A percentile compares a stretch with the other conserved stretches of the same genome.
These are phyloP conservation scores for Postia placenta DNA, from an alignment of 768 basidiomycete species.

Conservation along the genomic window DNA sequence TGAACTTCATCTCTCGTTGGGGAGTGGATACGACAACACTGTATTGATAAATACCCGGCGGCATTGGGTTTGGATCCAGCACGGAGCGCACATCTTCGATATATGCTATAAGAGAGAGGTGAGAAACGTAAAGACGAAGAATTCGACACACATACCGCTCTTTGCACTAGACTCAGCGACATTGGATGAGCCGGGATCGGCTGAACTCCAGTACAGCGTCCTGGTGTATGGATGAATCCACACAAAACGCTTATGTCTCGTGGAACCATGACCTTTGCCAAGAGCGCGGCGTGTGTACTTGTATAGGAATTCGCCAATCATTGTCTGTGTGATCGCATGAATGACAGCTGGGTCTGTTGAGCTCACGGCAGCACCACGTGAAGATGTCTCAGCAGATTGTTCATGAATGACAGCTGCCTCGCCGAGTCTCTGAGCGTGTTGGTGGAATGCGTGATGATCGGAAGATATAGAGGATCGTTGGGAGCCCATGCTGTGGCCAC, in stretches of 20 bases:
- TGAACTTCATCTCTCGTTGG: slow-evolving; percentile 96
- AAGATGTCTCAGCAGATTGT: slow-evolving; percentile 11
- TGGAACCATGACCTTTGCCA: slow-evolving; percentile 87
- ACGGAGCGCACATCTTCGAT: slow-evolving; percentile 89
- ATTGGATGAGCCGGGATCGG: slow-evolving; percentile 85
- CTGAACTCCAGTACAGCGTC: slow-evolving; percentile 94
- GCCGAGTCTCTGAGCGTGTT: slow-evolving; percentile 26
- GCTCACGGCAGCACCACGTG: slow-evolving; percentile 23
- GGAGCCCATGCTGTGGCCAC: slow-evolving; percentile 54
- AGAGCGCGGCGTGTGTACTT: slow-evolving; percentile 91
- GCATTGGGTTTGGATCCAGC: slow-evolving; percentile 94
- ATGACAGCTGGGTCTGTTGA: slow-evolving; percentile 87
- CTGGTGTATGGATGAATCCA: slow-evolving; percentile 99
- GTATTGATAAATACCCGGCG: slow-evolving; percentile 88
- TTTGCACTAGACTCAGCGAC: slow-evolving; percentile 92
- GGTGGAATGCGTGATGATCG: slow-evolving; percentile 52
- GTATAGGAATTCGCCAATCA: slow-evolving; percentile 98
- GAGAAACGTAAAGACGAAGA: neutral
- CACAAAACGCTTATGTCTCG: slow-evolving; percentile 92
- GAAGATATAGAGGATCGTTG: slow-evolving; percentile 82
- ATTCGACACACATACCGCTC: slow-evolving; percentile 71
- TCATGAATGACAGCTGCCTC: slow-evolving; percentile 39
- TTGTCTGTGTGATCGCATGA: slow-evolving; percentile 97
- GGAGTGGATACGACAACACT: slow-evolving; percentile 91
- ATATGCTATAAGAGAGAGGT: slow-evolving; percentile 51